These are phyloP conservation scores for Phallus indusiatus DNA, from an alignment of 768 basidiomycete genomes.

Conservation along the genomic window DNA sequence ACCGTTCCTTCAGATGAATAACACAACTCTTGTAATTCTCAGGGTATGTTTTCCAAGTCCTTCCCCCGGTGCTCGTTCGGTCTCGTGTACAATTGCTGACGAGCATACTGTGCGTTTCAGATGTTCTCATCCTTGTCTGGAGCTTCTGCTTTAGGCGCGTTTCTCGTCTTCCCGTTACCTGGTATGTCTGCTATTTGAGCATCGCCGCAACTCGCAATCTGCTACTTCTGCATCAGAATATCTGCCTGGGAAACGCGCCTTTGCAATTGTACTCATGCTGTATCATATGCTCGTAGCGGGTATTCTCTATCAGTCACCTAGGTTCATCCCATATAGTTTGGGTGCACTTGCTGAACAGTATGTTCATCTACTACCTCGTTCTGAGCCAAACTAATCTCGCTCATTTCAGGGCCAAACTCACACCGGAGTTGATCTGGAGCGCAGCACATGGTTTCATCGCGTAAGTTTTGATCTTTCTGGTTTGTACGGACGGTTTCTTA, in stretches of 20 bases:
- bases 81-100: not conserved
- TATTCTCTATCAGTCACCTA: conserved; percentile 62
- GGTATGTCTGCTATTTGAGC: conserved; percentile 33
- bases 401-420: conserved; percentile 41
- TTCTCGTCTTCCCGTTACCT: conserved; percentile 64
- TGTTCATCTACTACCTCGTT: conserved; percentile 20
- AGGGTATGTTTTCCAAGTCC: conserved; percentile 41
- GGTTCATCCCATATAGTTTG: conserved; percentile 70
- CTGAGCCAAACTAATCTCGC: not conserved
- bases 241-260: conserved; percentile 74
- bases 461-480: not conserved
- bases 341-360: conserved; percentile 53
- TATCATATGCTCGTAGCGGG: conserved; percentile 72
- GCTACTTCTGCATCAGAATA: conserved; percentile 40
- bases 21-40: conserved; percentile 66
- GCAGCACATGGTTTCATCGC: conserved; percentile 57
- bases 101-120: conserved; percentile 25
- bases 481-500: not conserved
- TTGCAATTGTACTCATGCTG: conserved; percentile 65
- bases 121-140: conserved; percentile 58
- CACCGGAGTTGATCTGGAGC: conserved; percentile 70
- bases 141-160: conserved; percentile 47
- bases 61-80: not conserved
- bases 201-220: not conserved
- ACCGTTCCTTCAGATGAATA: conserved; percentile 74